Conservation (phyloP, 495 filamentous ascomycete species). For the Daldinia bambusicola region DNA sequence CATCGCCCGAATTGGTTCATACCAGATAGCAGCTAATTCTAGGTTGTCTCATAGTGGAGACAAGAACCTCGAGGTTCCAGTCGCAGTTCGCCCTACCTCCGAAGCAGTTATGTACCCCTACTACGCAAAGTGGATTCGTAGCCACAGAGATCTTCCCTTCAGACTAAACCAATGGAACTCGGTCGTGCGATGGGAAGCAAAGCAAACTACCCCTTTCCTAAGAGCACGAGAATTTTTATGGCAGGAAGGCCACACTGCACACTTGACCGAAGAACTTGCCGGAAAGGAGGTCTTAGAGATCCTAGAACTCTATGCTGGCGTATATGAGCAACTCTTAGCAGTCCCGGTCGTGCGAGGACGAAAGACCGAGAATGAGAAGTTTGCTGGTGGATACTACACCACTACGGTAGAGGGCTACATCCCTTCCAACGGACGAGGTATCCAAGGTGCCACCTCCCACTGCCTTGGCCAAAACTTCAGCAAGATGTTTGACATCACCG, state of each 20-base stretch:
- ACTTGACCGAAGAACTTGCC: slow-evolving; percentile 80
- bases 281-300: slow-evolving; percentile 89
- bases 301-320: slow-evolving; percentile 87
- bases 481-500: slow-evolving; percentile 97
- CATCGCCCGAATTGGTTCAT: not conserved
- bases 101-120: slow-evolving; percentile 91
- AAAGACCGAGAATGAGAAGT: slow-evolving; percentile 96
- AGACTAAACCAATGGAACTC: slow-evolving; percentile 98
- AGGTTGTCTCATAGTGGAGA: slow-evolving; percentile 66
- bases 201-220: slow-evolving; percentile 95
- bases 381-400: slow-evolving; percentile 94
- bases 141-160: slow-evolving; percentile 91
- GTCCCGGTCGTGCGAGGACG: slow-evolving; percentile 90
- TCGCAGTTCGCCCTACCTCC: slow-evolving; percentile 94
- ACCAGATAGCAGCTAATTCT: slow-evolving; percentile 20
- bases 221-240: slow-evolving; percentile 94
- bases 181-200: slow-evolving; percentile 98
- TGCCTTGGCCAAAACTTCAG: slow-evolving; percentile 96
- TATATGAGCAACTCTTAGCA: slow-evolving; percentile 93
- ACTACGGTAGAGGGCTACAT: slow-evolving; percentile 97
- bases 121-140: slow-evolving; percentile 96
- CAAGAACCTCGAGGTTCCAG: slow-evolving; percentile 90
- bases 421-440: slow-evolving; percentile 91
- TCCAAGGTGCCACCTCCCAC: slow-evolving; percentile 94
- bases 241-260: slow-evolving; percentile 98